Base-by-base conservation (phyloP, 2,329 filamentous ascomycete species). In the Trichothecium roseum region DNA sequence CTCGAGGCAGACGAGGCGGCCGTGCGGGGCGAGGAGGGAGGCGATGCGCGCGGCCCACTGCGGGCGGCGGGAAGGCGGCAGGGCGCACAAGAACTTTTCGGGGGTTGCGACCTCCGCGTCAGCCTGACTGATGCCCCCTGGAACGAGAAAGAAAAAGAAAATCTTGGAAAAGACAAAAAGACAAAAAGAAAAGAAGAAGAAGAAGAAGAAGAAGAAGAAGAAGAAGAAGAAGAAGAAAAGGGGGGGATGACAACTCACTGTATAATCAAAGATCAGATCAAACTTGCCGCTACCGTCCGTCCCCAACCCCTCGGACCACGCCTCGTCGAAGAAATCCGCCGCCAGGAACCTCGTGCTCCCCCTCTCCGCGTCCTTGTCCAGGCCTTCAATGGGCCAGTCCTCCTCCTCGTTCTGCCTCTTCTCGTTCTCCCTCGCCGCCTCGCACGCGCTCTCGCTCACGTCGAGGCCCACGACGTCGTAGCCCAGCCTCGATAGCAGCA, bases 401-500 rank as follows among this genome's bases (percentile, higher is more conserved):
- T 57, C 56, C 34, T 55, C 57, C 26, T 56, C 50, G n/a, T 55
- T 62, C 31, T 56, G 56, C 17, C 50, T 58, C 22, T 45, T 47
- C 40, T 64, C 55, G 28, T 66, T 67, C 43, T 62, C 56, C 37
- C 57, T 50, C 2, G 73, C 74, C 24, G 60, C 60, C 9, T 64
- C 54, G 8, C 66, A 45, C 3, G 66, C 68, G 12, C 47, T 50
- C 8, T 63, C 49, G 30, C 77, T 78, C 37, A 72, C 69, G 51
- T 93, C 86, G 2, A 94, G 59, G 0, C 84, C 87, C 48, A 74
- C 78, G 2, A 78, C 76, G 56, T 93, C 81, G 53, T 84, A 91
- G 1, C 86, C 86, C 49, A 80, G 74, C 8, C 74, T 74, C 34
- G 78, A 73, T 30, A 94, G 68, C 27, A 94, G 64, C 8, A 85